Conservation (phyloP, 2,329 filamentous ascomycete species). For the Pezicula carpinea region DNA sequence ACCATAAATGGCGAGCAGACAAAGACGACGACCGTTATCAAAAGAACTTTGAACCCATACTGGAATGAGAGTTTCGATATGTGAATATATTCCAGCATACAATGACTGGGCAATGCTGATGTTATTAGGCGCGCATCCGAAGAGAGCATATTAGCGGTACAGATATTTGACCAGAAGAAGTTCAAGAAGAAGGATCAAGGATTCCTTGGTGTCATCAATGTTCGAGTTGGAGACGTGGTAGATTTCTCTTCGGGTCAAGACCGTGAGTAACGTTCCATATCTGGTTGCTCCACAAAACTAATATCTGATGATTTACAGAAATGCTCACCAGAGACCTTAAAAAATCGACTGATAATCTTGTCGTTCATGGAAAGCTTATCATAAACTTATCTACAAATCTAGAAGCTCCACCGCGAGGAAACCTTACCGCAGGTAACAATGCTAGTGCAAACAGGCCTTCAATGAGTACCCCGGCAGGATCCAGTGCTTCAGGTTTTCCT, state of each 20-base stretch:
- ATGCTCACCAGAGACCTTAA: constrained; percentile 98
- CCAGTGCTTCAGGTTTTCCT: constrained; percentile 20
- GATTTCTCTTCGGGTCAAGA: constrained; percentile 86
- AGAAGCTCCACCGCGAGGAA: constrained; percentile 58
- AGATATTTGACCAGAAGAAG: constrained; percentile 99
- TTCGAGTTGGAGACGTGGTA: constrained; percentile 90
- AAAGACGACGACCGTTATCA: constrained; percentile 94
- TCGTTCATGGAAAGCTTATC: constrained; percentile 96
- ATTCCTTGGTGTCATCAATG: constrained; percentile 95
- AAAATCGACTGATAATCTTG: constrained; percentile 95
- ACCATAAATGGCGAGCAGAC: constrained; percentile 98
- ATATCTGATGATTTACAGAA: constrained; percentile 47
- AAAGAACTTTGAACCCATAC: constrained; percentile 97
- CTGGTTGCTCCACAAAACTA: not conserved
- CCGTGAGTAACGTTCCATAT: constrained; percentile 52
- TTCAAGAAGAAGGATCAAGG: constrained; percentile 99
- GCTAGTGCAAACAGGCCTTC: constrained; percentile 27
- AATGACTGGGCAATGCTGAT: constrained; percentile 14
- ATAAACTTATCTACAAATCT: constrained; percentile 94
- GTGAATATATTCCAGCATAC: constrained; percentile 41
- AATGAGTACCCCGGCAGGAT: constrained; percentile 26
- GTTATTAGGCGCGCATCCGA: constrained; percentile 74
- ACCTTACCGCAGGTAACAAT: constrained; percentile 23
- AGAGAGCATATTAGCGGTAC: constrained; percentile 93
- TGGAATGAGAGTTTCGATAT: constrained; percentile 99